These are phyloP conservation scores for Monosporozyma servazzii DNA, from an alignment of 805 yeast species.

Conservation along the genomic window DNA sequence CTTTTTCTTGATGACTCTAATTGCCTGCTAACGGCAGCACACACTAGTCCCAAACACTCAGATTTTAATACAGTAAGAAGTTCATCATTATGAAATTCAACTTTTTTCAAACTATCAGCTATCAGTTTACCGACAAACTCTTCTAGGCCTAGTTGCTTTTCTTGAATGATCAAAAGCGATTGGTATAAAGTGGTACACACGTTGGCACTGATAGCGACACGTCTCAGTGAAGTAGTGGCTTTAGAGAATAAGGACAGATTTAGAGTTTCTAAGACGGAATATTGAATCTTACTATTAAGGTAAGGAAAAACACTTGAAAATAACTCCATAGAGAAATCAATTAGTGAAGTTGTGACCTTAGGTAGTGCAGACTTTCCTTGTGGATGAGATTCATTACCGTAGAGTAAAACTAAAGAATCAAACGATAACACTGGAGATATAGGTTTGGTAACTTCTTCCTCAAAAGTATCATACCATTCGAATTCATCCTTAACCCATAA, in stretches of 20 bases:
- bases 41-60: constrained; percentile 47
- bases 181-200: constrained; percentile 56
- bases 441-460: constrained; percentile 30
- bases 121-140: constrained; percentile 36
- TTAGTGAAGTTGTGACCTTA: constrained; percentile 40
- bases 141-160: constrained; percentile 23
- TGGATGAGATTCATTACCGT: constrained; percentile 14
- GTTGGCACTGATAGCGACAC: constrained; percentile 50
- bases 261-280: constrained; percentile 76
- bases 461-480: constrained; percentile 32
- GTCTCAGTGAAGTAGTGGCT: constrained; percentile 27
- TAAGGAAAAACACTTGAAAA: constrained; percentile 63
- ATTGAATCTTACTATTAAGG: constrained; percentile 70
- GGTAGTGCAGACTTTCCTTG: constrained; percentile 27
- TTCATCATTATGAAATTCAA: constrained; percentile 34
- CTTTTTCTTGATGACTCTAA: constrained; percentile 4
- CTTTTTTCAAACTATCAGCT: constrained; percentile 41
- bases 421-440: constrained; percentile 34
- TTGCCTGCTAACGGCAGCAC: constrained; percentile 26
- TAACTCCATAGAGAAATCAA: constrained; percentile 73
- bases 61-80: constrained; percentile 41
- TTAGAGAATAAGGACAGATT: constrained; percentile 45
- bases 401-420: constrained; percentile 34
- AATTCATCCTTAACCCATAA: constrained; percentile 18
- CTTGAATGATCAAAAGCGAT: constrained; percentile 24